Evolutionary conservation across 2,329 filamentous ascomycete species (phyloP).

Genomic region (Botrytis hyacinthi): DNA sequence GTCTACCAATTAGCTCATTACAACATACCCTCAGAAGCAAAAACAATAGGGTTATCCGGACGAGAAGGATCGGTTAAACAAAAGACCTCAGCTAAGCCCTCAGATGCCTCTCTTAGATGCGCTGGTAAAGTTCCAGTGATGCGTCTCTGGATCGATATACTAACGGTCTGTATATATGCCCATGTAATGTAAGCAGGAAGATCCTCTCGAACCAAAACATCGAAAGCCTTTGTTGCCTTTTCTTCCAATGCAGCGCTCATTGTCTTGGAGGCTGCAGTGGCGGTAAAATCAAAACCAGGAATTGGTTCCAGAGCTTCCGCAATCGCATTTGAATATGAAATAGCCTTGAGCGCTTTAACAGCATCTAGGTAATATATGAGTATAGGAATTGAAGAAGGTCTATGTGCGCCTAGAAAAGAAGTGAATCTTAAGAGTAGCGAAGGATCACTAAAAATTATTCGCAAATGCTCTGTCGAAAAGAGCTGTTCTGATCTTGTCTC

Average conservation of each 20-base stretch:
- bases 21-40: conserved; percentile 66
- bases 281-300: conserved; percentile 54
- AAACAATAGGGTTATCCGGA: conserved; percentile 72
- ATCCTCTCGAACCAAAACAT: conserved; percentile 63
- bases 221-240: conserved; percentile 64
- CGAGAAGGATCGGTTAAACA: conserved; percentile 73
- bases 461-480: conserved; percentile 64
- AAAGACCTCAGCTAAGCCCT: conserved; percentile 74
- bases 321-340: conserved; percentile 69
- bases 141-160: conserved; percentile 62
- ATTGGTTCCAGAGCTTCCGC: conserved; percentile 59
- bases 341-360: conserved; percentile 67
- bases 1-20: background rate
- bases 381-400: conserved; percentile 62
- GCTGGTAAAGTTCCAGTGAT: conserved; percentile 66
- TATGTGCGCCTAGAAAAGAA: conserved; percentile 58
- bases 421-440: conserved; percentile 64
- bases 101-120: conserved; percentile 65
- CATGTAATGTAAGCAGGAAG: conserved; percentile 71
- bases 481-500: conserved; percentile 64
- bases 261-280: conserved; percentile 50
- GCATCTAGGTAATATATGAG: conserved; percentile 71
- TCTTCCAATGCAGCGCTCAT: conserved; percentile 58
- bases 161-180: conserved; percentile 67
- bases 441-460: conserved; percentile 63